Conservation (phyloP, 805 yeast genomes). For the Millerago galiae region DNA sequence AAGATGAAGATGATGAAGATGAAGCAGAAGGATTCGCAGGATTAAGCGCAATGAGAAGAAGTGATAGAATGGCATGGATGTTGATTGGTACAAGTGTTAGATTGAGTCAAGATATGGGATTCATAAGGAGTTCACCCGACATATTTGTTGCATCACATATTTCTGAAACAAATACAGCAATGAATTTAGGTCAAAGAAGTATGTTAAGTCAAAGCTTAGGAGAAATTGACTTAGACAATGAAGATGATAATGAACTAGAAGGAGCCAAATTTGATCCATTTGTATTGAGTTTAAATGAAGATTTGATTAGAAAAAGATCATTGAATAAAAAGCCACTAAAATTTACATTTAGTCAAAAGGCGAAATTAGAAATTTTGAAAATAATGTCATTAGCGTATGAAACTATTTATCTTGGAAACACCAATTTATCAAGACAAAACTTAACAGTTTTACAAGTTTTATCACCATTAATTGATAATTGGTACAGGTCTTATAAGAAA, state of each 20-base stretch:
- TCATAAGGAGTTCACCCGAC: constrained; percentile 65
- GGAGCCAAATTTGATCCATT: constrained; percentile 26
- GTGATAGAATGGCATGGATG: constrained; percentile 93
- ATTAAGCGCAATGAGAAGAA: constrained; percentile 75
- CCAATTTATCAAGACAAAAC: constrained; percentile 53
- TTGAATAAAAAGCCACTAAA: constrained; percentile 29
- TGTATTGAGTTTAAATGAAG: constrained; percentile 24
- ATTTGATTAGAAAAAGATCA: constrained; percentile 22
- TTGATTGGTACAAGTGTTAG: constrained; percentile 82
- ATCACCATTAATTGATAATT: constrained; percentile 69
- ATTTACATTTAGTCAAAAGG: constrained; percentile 61
- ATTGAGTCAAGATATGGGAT: constrained; percentile 79
- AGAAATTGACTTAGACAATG: constrained; percentile 55
- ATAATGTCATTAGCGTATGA: constrained; percentile 81
- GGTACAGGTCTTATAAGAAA: constrained; percentile 62
- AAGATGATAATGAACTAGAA: constrained; percentile 24
- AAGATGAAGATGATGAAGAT: neutral
- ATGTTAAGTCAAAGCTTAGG: constrained; percentile 69
- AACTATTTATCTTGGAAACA: constrained; percentile 57
- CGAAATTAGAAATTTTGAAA: constrained; percentile 72
- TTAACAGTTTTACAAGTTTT: constrained; percentile 65
- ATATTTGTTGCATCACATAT: constrained; percentile 79
- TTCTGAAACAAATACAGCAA: constrained; percentile 76
- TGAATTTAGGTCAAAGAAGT: constrained; percentile 73
- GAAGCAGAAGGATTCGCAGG: constrained; percentile 47